Base-by-base conservation (phyloP, 192 early-diverging fungal species). In the Backusella circina region DNA sequence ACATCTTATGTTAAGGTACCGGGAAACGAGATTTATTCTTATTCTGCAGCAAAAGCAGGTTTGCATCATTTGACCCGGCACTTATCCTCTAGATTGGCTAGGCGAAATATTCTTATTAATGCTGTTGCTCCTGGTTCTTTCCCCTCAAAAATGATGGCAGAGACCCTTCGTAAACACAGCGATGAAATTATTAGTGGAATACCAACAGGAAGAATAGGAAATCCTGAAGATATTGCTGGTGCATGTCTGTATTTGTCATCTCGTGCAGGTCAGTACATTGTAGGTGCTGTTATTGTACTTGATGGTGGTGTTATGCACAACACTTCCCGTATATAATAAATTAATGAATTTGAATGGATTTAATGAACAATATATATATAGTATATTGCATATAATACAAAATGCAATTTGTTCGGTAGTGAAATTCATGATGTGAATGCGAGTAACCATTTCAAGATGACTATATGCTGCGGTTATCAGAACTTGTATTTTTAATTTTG, bases 201-300 rank as follows among this genome's bases (percentile, higher is more conserved):
- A 66, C 94, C 95, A 12, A 69, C 93, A 72, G 87, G 91, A 10
- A 87, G 95, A 12, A 92, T 98, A 72, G 97, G 97, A 1, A 76
- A 77, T 18, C 84, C 94, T 7, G 88, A 93, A 75, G 96, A 98
- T 85, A 93, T 97, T 85, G 95, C 92, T 36, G 97, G 93, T 21
- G 83, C 93, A 1, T 88, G 89, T 39, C 81, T 99, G 16, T 99
- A 94, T 77, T 79, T 98, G 71, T 88, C 90, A 10, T 90, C 89
- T 33, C 75, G 85, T 7, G 96, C 93, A 8, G 92, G 92, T 30
- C 90, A 93, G 10, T 96, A 96, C 39, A 74, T 72, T 32, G 73
- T 37, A 37, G 79, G 79, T 15, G 75, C 75, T 13, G 67, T 77
- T 33, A 71, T 81, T 61, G 61, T 72, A 50, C 68, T 81, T 21